A percentile compares a stretch with the other conserved stretches of the same genome.
Conservation (phyloP, 2,329 filamentous ascomycete genomes). For the Fusarium goolgardi region DNA sequence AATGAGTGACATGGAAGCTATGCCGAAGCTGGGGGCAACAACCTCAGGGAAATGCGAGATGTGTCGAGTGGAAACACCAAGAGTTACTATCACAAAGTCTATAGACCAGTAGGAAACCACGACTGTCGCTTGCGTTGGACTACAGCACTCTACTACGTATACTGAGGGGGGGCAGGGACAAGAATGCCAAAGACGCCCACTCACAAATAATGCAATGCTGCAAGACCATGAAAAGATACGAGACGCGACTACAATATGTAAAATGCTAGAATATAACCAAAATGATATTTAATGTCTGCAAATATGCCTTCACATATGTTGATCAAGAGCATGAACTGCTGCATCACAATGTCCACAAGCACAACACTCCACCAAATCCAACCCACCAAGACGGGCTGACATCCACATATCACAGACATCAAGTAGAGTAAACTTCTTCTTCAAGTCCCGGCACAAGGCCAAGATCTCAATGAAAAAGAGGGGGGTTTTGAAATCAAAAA, state of each 20-base stretch:
- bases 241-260: background rate
- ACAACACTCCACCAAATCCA: background rate
- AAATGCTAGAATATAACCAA: no score
- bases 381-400: background rate
- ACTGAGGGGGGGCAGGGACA: background rate
- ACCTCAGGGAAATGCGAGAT: background rate
- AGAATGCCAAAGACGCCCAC: background rate
- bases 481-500: conserved; percentile 26
- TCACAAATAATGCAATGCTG: background rate
- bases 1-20: background rate
- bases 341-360: background rate
- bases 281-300: background rate
- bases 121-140: fast-evolving
- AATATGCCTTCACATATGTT: background rate
- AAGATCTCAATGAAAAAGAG: conserved; percentile 40
- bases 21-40: background rate
- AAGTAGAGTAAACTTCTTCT: conserved; percentile 27
- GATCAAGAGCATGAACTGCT: background rate
- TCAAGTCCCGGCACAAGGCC: conserved; percentile 35
- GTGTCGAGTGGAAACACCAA: background rate
- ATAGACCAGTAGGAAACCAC: fast-evolving
- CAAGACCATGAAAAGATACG: background rate
- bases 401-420: background rate
- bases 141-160: background rate
- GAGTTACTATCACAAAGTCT: background rate